phyloP scores from a whole-genome alignment of 2,329 filamentous ascomycete genomes.

The Neophaeococcomyces aloes region DNA sequence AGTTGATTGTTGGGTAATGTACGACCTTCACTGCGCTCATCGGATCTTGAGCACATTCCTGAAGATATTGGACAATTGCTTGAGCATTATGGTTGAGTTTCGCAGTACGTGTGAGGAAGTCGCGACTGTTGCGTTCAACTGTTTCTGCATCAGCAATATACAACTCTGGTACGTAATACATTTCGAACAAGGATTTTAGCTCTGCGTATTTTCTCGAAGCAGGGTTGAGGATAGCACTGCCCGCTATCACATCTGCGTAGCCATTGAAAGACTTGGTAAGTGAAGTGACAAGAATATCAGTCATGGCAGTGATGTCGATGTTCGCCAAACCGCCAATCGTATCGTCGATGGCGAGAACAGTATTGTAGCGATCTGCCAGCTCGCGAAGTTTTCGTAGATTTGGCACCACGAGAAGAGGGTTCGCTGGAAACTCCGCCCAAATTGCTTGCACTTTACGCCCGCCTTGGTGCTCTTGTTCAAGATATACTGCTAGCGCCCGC shows the following conservation, averaged over 20 bases:
- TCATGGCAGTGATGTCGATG: constrained; percentile 36
- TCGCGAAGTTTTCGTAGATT: constrained; percentile 32
- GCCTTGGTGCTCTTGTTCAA: constrained; percentile 34
- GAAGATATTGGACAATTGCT: constrained; percentile 20
- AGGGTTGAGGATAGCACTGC: constrained; percentile 42
- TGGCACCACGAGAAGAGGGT: constrained; percentile 27
- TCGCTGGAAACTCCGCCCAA: constrained; percentile 38
- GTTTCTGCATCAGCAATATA: constrained; percentile 20
- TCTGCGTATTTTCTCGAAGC: constrained; percentile 32
- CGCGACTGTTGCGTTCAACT: constrained; percentile 20
- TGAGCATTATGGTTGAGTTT: constrained; percentile 18
- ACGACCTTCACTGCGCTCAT: constrained; percentile 17
- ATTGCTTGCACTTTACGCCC: constrained; percentile 35
- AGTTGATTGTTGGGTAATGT: constrained; percentile 18
- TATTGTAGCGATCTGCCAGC: constrained; percentile 31
- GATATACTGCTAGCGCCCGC: constrained; percentile 42
- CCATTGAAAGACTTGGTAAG: constrained; percentile 52
- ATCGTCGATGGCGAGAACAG: constrained; percentile 29
- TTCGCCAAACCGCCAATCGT: constrained; percentile 30
- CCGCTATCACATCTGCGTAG: constrained; percentile 46
- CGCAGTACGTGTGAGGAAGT: constrained; percentile 20
- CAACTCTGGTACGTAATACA: constrained; percentile 17
- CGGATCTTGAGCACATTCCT: constrained; percentile 11
- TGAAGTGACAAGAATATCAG: constrained; percentile 43
- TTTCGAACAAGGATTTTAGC: constrained; percentile 24